Evolutionary conservation across 2,329 filamentous ascomycete species (phyloP).

Genomic region (Zymoseptoria crescenta): DNA sequence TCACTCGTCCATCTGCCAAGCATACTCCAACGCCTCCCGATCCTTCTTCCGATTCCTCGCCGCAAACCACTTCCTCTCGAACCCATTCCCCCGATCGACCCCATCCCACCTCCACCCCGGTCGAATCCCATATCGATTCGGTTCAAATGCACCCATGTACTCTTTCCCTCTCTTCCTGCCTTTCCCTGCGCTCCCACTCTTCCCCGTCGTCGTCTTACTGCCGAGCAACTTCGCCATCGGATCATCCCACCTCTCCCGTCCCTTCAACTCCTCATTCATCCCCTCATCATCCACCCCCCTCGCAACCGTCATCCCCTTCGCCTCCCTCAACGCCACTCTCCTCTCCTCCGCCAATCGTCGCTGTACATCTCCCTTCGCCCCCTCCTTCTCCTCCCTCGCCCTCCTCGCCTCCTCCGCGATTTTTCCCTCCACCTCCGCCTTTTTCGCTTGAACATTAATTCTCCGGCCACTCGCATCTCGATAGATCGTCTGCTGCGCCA

Average conservation of each 20-base stretch:
- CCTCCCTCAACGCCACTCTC: slow-evolving; percentile 65
- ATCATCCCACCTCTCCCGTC: slow-evolving; percentile 80
- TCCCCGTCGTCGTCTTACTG: slow-evolving; percentile 39
- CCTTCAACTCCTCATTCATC: slow-evolving; percentile 76
- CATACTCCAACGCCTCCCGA: slow-evolving; percentile 74
- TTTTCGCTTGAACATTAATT: slow-evolving; percentile 85
- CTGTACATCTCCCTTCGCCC: slow-evolving; percentile 80
- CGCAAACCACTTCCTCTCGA: slow-evolving; percentile 88
- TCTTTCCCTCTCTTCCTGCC: slow-evolving; percentile 43
- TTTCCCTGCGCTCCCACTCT: slow-evolving; percentile 51
- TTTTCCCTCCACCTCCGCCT: slow-evolving; percentile 75
- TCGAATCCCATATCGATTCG: slow-evolving; percentile 88
- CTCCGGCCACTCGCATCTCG: slow-evolving; percentile 91
- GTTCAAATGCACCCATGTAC: slow-evolving; percentile 72
- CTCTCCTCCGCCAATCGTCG: slow-evolving; percentile 56
- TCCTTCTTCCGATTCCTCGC: slow-evolving; percentile 71
- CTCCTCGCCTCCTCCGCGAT: slow-evolving; percentile 62
- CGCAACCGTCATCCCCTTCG: slow-evolving; percentile 72
- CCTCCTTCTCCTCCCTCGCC: slow-evolving; percentile 58
- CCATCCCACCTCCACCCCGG: slow-evolving; percentile 96
- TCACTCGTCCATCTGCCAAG: slow-evolving; percentile 92
- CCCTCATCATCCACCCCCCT: slow-evolving; percentile 75
- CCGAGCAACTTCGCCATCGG: slow-evolving; percentile 75
- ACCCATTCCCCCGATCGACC: slow-evolving; percentile 87
- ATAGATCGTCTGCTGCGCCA: slow-evolving; percentile 77